These are phyloP conservation scores for Euptelea pleiosperma DNA, from an alignment of 164 flowering plant genomes.

Conservation along the genomic window DNA sequence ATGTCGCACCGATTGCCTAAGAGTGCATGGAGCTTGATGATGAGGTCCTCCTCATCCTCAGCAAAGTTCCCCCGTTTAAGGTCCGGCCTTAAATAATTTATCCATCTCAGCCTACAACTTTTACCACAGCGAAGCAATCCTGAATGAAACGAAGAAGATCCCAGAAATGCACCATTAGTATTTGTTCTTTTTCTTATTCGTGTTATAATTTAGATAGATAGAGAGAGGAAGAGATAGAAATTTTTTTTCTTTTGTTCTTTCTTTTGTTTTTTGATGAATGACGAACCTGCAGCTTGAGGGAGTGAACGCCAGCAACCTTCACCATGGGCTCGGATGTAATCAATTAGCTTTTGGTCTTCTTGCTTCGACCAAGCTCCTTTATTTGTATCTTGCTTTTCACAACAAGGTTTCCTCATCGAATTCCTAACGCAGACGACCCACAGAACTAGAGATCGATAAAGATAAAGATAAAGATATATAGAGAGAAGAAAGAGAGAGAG, in stretches of 20 bases:
- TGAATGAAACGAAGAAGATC: constrained; percentile 11
- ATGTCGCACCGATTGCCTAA: constrained; percentile 65
- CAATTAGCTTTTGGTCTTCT: constrained; percentile 60
- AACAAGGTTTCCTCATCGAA: too few relatives aligned
- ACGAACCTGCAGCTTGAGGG: constrained; percentile 72
- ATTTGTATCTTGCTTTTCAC: too few relatives aligned
- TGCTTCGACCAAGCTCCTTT: constrained; percentile 58
- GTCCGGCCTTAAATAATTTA: constrained; percentile 64
- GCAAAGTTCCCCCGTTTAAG: constrained; percentile 62
- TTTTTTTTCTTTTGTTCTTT: too few relatives aligned
- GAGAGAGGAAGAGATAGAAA: too few relatives aligned
- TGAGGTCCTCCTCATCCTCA: constrained; percentile 76
- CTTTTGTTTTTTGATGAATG: too few relatives aligned
- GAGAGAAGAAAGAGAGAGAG: constrained; percentile 1
- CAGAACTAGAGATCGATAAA: too few relatives aligned
- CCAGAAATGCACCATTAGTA: neutral
- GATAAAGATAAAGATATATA: too few relatives aligned
- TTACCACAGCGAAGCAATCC: constrained; percentile 65
- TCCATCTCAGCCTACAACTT: constrained; percentile 70
- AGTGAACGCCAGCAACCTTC: constrained; percentile 69
- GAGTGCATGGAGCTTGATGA: constrained; percentile 77
- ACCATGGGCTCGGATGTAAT: constrained; percentile 48
- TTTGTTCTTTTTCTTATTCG: too few relatives aligned
- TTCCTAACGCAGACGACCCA: too few relatives aligned
- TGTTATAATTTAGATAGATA: too few relatives aligned